These are phyloP conservation scores for Chytriomyces sp. DNA, from an alignment of 192 early-diverging fungal genomes.

Conservation along the genomic window DNA sequence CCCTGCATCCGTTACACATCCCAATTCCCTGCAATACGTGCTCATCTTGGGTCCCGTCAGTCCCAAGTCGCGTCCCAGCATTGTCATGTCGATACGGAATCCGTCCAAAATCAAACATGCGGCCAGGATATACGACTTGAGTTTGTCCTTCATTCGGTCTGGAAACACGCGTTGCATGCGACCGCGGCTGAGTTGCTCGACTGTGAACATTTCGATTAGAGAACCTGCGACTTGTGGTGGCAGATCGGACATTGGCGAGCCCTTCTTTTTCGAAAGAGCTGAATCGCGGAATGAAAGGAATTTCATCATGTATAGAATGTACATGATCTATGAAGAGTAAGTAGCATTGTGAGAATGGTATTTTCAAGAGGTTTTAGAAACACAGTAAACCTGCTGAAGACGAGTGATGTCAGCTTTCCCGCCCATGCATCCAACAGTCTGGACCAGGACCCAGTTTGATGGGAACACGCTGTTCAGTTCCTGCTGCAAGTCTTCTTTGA, in stretches of 20 bases:
- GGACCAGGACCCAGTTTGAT: slow-evolving; percentile 43
- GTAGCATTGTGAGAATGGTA: slow-evolving; percentile 44
- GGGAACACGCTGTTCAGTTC: slow-evolving; percentile 32
- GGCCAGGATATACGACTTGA: slow-evolving; percentile 77
- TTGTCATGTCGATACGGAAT: slow-evolving; percentile 67
- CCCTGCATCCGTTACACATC: slow-evolving; percentile 38
- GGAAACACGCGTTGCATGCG: slow-evolving; percentile 45
- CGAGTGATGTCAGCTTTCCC: neutral
- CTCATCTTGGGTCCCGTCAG: slow-evolving; percentile 34
- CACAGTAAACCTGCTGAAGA: neutral
- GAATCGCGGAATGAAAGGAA: slow-evolving; percentile 59
- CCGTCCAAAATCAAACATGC: slow-evolving; percentile 74
- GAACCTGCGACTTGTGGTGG: slow-evolving; percentile 50
- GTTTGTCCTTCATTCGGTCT: slow-evolving; percentile 70
- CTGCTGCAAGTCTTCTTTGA: slow-evolving; percentile 40
- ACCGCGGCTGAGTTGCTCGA: neutral
- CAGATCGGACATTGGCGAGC: slow-evolving; percentile 51
- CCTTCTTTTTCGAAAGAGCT: slow-evolving; percentile 56
- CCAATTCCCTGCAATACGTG: slow-evolving; percentile 44
- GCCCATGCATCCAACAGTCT: slow-evolving; percentile 14
- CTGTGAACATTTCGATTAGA: slow-evolving; percentile 1
- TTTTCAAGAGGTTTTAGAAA: neutral
- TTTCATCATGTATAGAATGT: slow-evolving; percentile 78
- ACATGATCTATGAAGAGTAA: slow-evolving; percentile 58
- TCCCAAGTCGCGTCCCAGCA: slow-evolving; percentile 68